phyloP scores from a whole-genome alignment of 108 stramenopile species.

The Nitzschia palea region DNA sequence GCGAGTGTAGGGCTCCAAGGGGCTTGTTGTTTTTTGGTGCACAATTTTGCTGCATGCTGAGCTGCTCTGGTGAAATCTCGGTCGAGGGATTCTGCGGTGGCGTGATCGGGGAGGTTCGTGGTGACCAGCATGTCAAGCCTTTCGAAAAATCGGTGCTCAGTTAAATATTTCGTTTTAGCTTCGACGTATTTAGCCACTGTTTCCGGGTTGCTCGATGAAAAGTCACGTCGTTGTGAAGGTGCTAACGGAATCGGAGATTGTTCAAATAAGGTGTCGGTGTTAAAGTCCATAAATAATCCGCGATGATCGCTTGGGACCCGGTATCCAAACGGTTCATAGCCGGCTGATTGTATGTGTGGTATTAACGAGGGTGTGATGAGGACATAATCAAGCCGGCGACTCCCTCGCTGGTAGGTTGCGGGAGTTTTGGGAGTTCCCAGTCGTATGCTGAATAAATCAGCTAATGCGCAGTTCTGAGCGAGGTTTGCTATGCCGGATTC shows the following conservation, averaged over 20 bases:
- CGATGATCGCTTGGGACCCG: neutral
- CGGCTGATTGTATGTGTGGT: neutral
- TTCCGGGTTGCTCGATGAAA: too few species aligned
- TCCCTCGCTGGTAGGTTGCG: neutral
- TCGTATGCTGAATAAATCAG: neutral
- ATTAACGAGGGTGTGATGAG: neutral
- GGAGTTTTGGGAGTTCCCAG: neutral
- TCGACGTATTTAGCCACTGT: too few species aligned
- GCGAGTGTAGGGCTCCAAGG: neutral
- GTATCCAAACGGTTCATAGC: neutral
- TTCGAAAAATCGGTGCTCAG: neutral
- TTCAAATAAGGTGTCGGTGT: neutral
- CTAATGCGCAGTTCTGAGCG: neutral
- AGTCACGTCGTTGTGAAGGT: too few species aligned
- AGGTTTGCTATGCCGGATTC: neutral
- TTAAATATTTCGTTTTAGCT: neutral
- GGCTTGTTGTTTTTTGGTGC: neutral
- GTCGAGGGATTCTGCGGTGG: neutral
- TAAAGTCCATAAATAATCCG: neutral
- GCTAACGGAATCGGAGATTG: neutral
- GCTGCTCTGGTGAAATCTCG: neutral
- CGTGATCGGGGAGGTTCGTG: neutral
- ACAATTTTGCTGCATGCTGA: neutral
- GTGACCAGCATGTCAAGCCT: neutral
- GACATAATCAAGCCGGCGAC: neutral